phyloP scores from a whole-genome alignment of 805 yeast species.

The Kazachstania taianensis region DNA sequence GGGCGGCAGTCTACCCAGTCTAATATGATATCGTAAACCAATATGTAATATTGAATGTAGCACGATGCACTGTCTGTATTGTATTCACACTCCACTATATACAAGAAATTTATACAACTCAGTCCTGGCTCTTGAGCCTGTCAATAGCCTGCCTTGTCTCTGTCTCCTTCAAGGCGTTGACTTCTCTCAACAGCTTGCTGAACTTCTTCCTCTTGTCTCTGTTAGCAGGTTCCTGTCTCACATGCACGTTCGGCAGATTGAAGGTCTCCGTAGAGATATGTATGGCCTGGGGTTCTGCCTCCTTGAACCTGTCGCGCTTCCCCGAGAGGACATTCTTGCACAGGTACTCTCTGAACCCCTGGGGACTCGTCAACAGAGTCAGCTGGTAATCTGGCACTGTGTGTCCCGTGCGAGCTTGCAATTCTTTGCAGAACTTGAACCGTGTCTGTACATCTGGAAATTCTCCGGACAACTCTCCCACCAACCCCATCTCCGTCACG shows the following conservation, averaged over 20 bases:
- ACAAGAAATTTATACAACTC: too few species aligned
- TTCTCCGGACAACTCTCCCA: conserved; percentile 9
- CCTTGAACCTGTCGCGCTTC: conserved; percentile 35
- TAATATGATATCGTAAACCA: too few species aligned
- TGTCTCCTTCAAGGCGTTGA: conserved; percentile 29
- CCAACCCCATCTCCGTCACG: conserved; percentile 5
- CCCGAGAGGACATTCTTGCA: conserved; percentile 25
- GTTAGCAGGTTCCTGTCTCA: conserved; percentile 32
- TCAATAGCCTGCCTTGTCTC: conserved; percentile 19
- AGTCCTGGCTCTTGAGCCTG: conserved; percentile 11
- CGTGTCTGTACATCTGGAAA: conserved; percentile 27
- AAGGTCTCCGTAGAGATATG: conserved; percentile 48
- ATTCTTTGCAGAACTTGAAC: conserved; percentile 27
- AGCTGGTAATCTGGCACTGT: conserved; percentile 31
- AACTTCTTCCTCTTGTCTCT: conserved; percentile 37
- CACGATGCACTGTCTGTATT: too few species aligned
- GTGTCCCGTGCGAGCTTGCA: conserved; percentile 32
- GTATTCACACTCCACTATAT: too few species aligned
- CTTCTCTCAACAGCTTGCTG: conserved; percentile 38
- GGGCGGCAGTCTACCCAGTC: too few species aligned
- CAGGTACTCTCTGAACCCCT: conserved; percentile 22
- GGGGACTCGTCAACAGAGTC: conserved; percentile 26
- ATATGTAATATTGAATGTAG: too few species aligned
- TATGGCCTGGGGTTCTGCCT: conserved; percentile 68
- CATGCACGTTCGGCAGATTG: conserved; percentile 41